Base-by-base conservation (phyloP, 352 stramenopile genomes). In the Blastocystis sp. region DNA sequence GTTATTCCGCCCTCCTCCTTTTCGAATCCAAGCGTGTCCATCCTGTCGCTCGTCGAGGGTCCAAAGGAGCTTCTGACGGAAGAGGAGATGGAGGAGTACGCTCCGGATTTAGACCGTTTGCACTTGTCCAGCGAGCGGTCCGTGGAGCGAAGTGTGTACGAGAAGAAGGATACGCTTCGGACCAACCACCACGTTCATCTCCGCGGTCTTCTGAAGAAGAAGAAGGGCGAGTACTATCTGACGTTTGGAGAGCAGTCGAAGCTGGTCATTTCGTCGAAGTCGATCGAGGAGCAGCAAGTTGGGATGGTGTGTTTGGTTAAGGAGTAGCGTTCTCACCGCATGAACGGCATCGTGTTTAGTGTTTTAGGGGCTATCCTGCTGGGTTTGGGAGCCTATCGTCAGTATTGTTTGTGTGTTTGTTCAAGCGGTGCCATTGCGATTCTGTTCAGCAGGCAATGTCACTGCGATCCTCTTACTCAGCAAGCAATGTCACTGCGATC, bases 21-120 rank as follows among this genome's bases (percentile, higher is more conserved):
- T 69, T 29, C 66, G 3, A 37, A 29, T 0, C 21, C 21, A 50
- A 62, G 66, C 66, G 3, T 45, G 19, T 55, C 45, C n/a, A 29
- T 85, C 1, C 19, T 85, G 4, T 67, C 45, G 67, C 35, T 85
- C 31, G 21, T 37, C 33, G 35, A 29, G 3, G 33, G 35, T 41
- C 41, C 65, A 45, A 12, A 50, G 45, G n/a, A 59, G 10, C 51
- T 70, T 33, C 12, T 85, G 3, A 3, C 24, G 26, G 29, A 59
- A 2, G 74, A 85, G 19, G 74, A 85, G 55, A 37, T 37, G 50
- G 74, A 66, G 21, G 33, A 33, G 19, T 85, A 85, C 26, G 33
- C 21, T 35, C 13, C 55, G 35, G 13, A 69, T 31, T 29, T 85
- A 2, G 74, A 70, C 10, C 55, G 55, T 31, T 31, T 31, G 3